Evolutionary conservation across 1,284 basidiomycete genomes (phyloP).

Genomic region (Xanthoconium separans): DNA sequence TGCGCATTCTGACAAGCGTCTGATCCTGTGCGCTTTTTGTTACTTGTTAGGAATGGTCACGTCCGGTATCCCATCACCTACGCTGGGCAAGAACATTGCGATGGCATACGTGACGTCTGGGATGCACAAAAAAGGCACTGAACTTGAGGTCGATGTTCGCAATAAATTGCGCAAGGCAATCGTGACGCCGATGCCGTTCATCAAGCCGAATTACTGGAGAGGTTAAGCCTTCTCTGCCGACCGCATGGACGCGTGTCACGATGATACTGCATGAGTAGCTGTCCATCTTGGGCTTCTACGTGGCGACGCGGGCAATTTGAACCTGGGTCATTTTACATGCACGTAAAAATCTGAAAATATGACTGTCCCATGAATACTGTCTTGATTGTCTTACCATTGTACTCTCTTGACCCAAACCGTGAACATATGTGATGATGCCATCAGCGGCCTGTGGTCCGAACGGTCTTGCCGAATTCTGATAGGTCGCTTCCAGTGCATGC

Average conservation of each 20-base stretch:
- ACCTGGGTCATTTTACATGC: too few species aligned
- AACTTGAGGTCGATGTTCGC: constrained; percentile 76
- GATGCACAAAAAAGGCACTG: constrained; percentile 89
- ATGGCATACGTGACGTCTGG: constrained; percentile 90
- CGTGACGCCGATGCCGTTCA: constrained; percentile 80
- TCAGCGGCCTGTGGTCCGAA: too few species aligned
- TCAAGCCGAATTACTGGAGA: constrained; percentile 69
- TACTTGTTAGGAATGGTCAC: constrained; percentile 66
- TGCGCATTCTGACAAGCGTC: neutral
- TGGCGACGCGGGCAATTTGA: neutral
- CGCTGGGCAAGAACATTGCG: constrained; percentile 88
- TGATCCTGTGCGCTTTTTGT: neutral
- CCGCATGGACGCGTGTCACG: neutral
- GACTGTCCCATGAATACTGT: too few species aligned
- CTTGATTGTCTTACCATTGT: too few species aligned
- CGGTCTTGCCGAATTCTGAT: too few species aligned
- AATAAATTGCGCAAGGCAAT: constrained; percentile 69
- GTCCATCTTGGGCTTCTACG: neutral
- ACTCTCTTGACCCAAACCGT: too few species aligned
- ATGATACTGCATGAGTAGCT: neutral
- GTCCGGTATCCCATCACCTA: constrained; percentile 94
- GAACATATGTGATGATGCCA: too few species aligned
- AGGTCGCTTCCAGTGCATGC: too few species aligned
- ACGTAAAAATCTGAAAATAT: too few species aligned
- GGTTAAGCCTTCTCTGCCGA: constrained; percentile 35